Base-by-base conservation (phyloP, 768 basidiomycete species). In the Kwoniella dendrophila region DNA sequence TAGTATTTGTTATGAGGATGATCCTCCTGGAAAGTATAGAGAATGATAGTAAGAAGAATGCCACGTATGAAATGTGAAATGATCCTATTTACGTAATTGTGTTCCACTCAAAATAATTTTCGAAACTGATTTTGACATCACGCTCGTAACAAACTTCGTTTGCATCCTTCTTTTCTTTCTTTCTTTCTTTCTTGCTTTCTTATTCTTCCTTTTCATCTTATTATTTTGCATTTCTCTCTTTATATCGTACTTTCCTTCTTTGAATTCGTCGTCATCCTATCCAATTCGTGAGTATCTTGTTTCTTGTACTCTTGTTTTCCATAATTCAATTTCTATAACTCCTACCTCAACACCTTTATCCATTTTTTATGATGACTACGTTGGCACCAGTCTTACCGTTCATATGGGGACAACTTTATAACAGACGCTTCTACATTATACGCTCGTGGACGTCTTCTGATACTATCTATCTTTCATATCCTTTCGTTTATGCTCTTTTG, bases 361-460 rank as follows among this genome's bases (percentile, higher is more conserved):
- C 40, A 57, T 20, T 18, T 62, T 61, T 30, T 41, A 70, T 68
- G 72, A 70, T 67, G 69, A 73, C 43, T 56, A 64, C 63, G 68
- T 70, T 70, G 69, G 69, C 72, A 70, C 69, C 72, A 70, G 72
- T 63, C 72, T 45, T 55, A 70, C 61, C 57, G 59, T 58, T 66
- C 59, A 51, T 30, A 61, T 70, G 72, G 61, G 57, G 67, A 66
- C 41, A 43, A n/a, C 43, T 49, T 56, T 52, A 62, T 55, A 63
- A 50, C 59, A 61, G 66, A 48, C 69, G 61, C 56, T 58, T 59
- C 69, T 48, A 58, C 45, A 63, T 53, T 48, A 67, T 67, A 67
- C 62, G 62, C 66, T 60, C 61, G 66, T 65, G 58, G 69, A 61
- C 66, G 69, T 59, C 69, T 65, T 57, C 54, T 67, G 66, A 71